phyloP scores from a whole-genome alignment of 306 rosid genomes.

The Casuarina equisetifolia region DNA sequence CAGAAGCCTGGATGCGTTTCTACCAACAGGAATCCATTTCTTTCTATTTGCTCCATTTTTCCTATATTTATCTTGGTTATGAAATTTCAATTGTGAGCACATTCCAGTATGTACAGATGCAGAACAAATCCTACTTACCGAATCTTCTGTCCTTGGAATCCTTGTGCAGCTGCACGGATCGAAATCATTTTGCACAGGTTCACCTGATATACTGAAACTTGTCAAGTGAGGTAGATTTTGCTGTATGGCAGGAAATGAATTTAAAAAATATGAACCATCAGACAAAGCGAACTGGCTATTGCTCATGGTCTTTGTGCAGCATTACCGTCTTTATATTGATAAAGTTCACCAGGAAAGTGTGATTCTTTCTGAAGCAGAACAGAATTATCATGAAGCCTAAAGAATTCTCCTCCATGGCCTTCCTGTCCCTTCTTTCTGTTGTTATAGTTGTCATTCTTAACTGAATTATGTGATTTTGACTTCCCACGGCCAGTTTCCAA shows the following conservation, averaged over 20 bases:
- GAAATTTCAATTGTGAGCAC: not conserved
- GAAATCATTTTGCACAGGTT: not conserved
- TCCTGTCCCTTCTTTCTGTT: not conserved
- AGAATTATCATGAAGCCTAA: not conserved
- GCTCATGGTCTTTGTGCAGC: not conserved
- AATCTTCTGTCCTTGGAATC: conserved; percentile 8
- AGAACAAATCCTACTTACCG: not conserved
- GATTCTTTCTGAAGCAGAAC: conserved; percentile 1
- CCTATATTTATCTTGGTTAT: conserved; percentile 3
- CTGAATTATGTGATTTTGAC: not conserved
- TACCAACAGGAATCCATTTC: conserved; percentile 8
- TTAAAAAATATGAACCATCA: not conserved
- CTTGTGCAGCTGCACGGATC: not conserved
- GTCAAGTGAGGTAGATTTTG: not conserved
- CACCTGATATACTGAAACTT: not conserved
- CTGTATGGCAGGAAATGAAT: not conserved
- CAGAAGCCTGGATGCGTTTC: conserved; percentile 8
- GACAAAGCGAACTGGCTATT: conserved; percentile 5
- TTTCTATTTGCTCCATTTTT: not conserved
- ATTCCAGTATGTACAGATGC: not conserved
- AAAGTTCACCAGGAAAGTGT: not conserved
- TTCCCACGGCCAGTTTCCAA: not conserved
- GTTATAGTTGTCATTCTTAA: conserved; percentile 1
- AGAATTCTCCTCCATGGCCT: not conserved
- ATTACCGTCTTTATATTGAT: not conserved